Evolutionary conservation across 2,329 filamentous ascomycete genomes (phyloP), one percentile per base, ranked within the genome.

Genomic region (Rhytidhysteron rufulum): DNA sequence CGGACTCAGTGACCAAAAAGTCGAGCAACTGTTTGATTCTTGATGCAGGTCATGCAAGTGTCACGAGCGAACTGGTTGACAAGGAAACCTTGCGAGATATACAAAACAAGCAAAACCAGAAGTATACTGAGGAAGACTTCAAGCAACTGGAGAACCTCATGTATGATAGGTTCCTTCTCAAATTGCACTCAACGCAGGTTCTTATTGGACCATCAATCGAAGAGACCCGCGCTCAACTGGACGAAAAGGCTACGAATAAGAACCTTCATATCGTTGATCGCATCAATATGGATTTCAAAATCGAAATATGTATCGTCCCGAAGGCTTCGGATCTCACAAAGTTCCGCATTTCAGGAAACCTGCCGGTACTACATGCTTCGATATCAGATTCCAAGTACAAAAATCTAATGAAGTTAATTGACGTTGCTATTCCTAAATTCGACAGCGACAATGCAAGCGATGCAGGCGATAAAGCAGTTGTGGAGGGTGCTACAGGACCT

Each of bases 371-470:
- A 1, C 91, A 97, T 62, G 93, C 87, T 9, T 87, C 86, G 0
- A 83, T 94, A 27, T 97, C 93, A 0, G 94, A 99, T 55, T 82
- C 82, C 27, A 98, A 98, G 63, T 98, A 98, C 72, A 98, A 97
- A 70, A 90, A 82, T 33, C 66, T 98, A 44, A 98, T 99, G 93
- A 90, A 83, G 54, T 75, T 98, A 31, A 91, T 98, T 46, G 91
- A 98, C 44, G 89, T 95, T 41, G 90, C 93, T 0, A 87, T 98
- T 43, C 94, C 93, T 1, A 90, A 86, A 45, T 84, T 97, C 42
- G 78, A 80, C 19, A 71, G 74, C 13, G n/a, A n/a, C n/a, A n/a
- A n/a, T n/a, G 71, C 74, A 2, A 64, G 70, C 8, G 57, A 68
- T 4, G 51, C 43, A 9, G 57, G 48, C 36, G 58, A 59, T 25